A percentile compares a stretch with the other conserved stretches of the same genome.
Evolutionary conservation across 257 asterid species (phyloP).

Genomic region (Lantana camara): DNA sequence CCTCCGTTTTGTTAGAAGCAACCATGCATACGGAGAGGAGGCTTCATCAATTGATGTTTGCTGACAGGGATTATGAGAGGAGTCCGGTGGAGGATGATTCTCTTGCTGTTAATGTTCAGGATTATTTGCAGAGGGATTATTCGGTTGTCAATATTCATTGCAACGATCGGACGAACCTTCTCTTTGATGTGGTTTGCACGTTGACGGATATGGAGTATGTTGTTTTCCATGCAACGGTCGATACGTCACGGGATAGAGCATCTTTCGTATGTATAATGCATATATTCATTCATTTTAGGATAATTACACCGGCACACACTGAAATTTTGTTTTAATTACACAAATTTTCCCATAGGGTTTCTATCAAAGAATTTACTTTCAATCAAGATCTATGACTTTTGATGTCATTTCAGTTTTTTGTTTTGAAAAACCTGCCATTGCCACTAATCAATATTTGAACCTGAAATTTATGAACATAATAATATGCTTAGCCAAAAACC

Average conservation of each 20-base stretch:
- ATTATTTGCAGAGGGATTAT: constrained; percentile 67
- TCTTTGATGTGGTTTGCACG: constrained; percentile 77
- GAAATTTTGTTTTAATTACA: no score
- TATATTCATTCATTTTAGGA: no score
- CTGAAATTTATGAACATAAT: no score
- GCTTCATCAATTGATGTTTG: constrained; percentile 90
- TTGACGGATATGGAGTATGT: constrained; percentile 79
- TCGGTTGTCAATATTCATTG: constrained; percentile 66
- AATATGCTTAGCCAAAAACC: no score
- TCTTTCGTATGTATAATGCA: constrained; percentile 43
- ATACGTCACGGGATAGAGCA: constrained; percentile 57
- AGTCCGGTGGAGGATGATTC: constrained; percentile 43
- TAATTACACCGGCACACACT: no score
- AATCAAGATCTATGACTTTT: no score
- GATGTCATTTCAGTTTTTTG: no score
- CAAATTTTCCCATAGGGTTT: no score
- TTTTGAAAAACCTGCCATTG: no score
- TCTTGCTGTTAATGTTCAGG: constrained; percentile 56
- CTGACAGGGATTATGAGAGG: constrained; percentile 74
- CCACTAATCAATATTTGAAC: no score
- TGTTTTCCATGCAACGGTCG: constrained; percentile 71
- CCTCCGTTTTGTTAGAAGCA: constrained; percentile 55
- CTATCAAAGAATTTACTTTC: no score
- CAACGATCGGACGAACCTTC: constrained; percentile 67
- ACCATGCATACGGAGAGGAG: constrained; percentile 71